phyloP scores from a whole-genome alignment of 257 asterid genomes.

The Eustoma russellianum region DNA sequence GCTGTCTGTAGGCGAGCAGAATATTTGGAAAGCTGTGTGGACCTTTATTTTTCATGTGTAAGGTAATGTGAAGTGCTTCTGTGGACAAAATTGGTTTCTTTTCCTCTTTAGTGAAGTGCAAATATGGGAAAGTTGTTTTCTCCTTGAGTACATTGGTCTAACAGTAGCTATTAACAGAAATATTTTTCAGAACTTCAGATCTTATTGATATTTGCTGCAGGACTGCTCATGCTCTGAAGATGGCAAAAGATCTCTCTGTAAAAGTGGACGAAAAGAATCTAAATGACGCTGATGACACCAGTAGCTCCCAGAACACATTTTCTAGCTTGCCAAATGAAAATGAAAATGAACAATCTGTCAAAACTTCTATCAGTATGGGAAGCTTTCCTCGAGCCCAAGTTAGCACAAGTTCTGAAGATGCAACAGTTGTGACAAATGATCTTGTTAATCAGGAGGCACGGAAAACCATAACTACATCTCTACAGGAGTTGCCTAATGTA shows the following conservation, averaged over 20 bases:
- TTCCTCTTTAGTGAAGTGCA: neutral
- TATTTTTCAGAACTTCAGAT: neutral
- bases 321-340: conserved; percentile 90
- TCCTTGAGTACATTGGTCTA: neutral
- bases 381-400: conserved; percentile 78
- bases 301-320: conserved; percentile 81
- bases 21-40: conserved; percentile 90
- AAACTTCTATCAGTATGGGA: conserved; percentile 73
- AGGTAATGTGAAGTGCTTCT: conserved; percentile 37
- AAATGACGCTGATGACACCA: conserved; percentile 65
- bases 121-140: neutral
- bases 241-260: conserved; percentile 71
- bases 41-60: conserved; percentile 93
- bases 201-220: conserved; percentile 20
- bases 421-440: conserved; percentile 29
- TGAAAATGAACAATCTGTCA: conserved; percentile 65
- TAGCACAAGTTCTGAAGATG: conserved; percentile 86
- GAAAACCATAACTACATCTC: conserved; percentile 22
- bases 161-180: no score
- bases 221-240: conserved; percentile 93
- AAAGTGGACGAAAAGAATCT: conserved; percentile 60
- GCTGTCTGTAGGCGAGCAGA: conserved; percentile 80
- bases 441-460: conserved; percentile 33
- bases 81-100: neutral
- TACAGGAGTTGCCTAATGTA: conserved; percentile 28